A percentile compares a stretch with the other conserved stretches of the same genome.
Conservation (phyloP, 306 rosid species). For the Oemleria cerasiformis region DNA sequence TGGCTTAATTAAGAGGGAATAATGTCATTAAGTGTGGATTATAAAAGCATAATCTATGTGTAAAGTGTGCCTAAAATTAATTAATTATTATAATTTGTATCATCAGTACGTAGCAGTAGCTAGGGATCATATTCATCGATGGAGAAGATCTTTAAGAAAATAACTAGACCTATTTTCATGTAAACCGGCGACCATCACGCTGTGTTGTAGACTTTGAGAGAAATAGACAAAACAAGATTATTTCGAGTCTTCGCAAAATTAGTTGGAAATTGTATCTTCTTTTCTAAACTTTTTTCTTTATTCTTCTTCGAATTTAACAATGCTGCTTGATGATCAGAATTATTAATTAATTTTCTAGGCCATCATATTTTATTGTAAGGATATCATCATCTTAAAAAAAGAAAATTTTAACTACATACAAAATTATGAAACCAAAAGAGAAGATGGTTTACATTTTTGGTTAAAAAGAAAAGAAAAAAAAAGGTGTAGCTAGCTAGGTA, state of each 20-base stretch:
- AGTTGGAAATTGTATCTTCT: neutral
- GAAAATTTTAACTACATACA: too few relatives aligned
- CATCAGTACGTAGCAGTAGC: too few relatives aligned
- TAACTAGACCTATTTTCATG: conserved; percentile 39
- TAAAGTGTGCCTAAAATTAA: neutral
- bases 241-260: neutral
- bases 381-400: too few relatives aligned
- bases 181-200: conserved; percentile 63
- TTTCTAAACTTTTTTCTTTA: too few relatives aligned
- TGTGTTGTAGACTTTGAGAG: conserved; percentile 38
- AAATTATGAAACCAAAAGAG: too few relatives aligned
- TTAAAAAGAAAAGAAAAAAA: too few relatives aligned
- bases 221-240: conserved; percentile 13
- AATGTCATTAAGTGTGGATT: neutral
- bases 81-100: neutral
- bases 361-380: too few relatives aligned
- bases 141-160: conserved; percentile 5
- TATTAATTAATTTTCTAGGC: too few relatives aligned
- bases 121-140: neutral
- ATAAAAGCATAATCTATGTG: conserved; percentile 13
- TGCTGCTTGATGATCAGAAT: too few relatives aligned
- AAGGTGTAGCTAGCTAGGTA: too few relatives aligned
- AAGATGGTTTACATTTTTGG: too few relatives aligned
- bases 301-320: too few relatives aligned
- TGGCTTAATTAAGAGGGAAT: conserved; percentile 20